A percentile compares a stretch with the other conserved stretches of the same genome.
These are phyloP conservation scores for Trifolium fragiferum DNA, from an alignment of 306 rosid species.

Conservation along the genomic window DNA sequence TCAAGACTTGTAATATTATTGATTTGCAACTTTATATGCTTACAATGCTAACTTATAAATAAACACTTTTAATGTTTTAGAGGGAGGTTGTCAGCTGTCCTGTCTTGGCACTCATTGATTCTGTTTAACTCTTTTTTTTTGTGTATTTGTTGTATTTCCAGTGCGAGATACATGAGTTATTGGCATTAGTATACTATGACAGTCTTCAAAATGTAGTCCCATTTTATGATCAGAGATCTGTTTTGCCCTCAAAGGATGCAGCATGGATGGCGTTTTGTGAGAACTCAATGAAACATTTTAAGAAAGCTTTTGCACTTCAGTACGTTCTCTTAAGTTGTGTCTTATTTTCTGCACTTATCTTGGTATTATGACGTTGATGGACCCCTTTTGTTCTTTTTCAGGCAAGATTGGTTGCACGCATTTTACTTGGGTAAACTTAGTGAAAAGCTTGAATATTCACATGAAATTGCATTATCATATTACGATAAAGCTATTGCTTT, in stretches of 20 bases:
- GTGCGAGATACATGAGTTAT: conserved; percentile 94
- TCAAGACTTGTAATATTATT: background rate
- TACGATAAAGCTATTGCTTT: conserved; percentile 78
- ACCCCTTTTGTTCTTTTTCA: conserved; percentile 49
- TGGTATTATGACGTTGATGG: conserved; percentile 23
- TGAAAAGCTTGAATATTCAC: conserved; percentile 84
- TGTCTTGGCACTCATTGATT: conserved; percentile 34
- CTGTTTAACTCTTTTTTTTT: conserved; percentile 34
- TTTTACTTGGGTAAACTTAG: conserved; percentile 96
- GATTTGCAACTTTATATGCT: background rate
- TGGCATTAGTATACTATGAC: conserved; percentile 97
- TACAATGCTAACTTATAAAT: conserved; percentile 16
- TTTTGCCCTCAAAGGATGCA: conserved; percentile 79
- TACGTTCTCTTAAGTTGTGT: conserved; percentile 48
- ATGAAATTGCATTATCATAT: conserved; percentile 76
- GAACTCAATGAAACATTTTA: conserved; percentile 94
- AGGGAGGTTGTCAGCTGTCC: conserved; percentile 21
- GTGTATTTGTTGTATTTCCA: conserved; percentile 49
- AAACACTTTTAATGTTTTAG: conserved; percentile 6
- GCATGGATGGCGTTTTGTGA: conserved; percentile 80
- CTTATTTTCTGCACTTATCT: conserved; percentile 32
- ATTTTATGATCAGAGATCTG: conserved; percentile 90
- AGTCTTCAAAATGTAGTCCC: conserved; percentile 98
- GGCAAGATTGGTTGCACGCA: conserved; percentile 96
- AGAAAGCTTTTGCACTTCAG: conserved; percentile 88